A percentile compares a stretch with the other conserved stretches of the same genome.
phyloP scores from a whole-genome alignment of 306 rosid species.

The Vigna hirtella region DNA sequence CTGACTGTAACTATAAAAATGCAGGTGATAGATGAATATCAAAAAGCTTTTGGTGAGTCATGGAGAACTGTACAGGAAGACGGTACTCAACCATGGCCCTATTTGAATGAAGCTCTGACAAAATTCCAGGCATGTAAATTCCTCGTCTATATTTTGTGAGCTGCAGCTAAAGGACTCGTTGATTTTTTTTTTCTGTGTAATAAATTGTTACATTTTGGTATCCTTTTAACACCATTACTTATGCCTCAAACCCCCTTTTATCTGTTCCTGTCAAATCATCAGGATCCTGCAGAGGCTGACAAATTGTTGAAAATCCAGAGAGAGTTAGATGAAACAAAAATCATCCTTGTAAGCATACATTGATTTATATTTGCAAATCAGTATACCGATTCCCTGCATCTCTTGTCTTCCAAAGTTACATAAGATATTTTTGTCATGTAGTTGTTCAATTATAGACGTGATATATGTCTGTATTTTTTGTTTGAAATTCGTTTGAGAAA shows the following conservation, averaged over 20 bases:
- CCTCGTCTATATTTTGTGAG: constrained; percentile 22
- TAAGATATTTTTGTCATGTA: constrained; percentile 20
- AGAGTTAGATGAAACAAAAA: constrained; percentile 98
- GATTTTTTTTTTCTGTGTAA: background rate
- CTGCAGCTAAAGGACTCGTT: constrained; percentile 29
- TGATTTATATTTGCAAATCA: constrained; percentile 25
- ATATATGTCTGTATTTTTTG: constrained; percentile 19
- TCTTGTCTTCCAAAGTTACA: constrained; percentile 14
- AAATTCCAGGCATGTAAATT: constrained; percentile 76
- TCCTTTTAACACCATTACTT: constrained; percentile 23
- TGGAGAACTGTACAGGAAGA: constrained; percentile 79
- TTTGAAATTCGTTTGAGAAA: constrained; percentile 10
- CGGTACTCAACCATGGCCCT: constrained; percentile 79
- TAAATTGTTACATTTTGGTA: background rate
- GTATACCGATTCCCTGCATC: constrained; percentile 19
- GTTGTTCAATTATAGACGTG: background rate
- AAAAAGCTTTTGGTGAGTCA: constrained; percentile 78
- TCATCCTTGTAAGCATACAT: constrained; percentile 75
- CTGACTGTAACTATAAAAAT: background rate
- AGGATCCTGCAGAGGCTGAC: constrained; percentile 99
- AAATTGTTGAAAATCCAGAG: constrained; percentile 92
- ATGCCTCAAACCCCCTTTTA: background rate
- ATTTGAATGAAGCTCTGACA: constrained; percentile 75
- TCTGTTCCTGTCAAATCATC: constrained; percentile 43
- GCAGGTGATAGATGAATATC: constrained; percentile 91